Conservation (phyloP, 305 asterid species). For the Fraxinus xanthoxyloides region DNA sequence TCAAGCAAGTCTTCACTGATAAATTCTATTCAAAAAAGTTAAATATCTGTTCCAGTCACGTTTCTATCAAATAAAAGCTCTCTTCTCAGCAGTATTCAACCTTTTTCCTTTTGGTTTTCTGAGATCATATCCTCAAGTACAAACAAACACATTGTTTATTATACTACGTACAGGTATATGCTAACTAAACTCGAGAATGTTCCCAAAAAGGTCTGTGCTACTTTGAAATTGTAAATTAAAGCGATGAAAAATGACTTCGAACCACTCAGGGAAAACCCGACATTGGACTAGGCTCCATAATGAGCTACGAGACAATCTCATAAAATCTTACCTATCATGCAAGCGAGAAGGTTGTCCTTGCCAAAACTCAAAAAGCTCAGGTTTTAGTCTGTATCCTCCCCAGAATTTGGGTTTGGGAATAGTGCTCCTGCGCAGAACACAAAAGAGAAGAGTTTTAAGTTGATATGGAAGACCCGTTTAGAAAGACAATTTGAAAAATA, state of each 20-base stretch:
- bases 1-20: neutral
- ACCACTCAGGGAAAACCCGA: neutral
- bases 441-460: constrained; percentile 1
- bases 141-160: neutral
- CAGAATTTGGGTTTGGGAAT: constrained; percentile 83
- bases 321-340: constrained; percentile 65
- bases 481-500: constrained; percentile 1
- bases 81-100: neutral
- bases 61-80: neutral
- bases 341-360: constrained; percentile 93
- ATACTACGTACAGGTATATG: neutral
- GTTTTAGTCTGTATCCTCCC: constrained; percentile 93
- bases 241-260: neutral
- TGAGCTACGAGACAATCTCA: neutral
- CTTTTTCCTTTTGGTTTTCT: neutral
- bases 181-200: neutral
- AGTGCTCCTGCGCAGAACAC: constrained; percentile 43
- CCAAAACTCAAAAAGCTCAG: constrained; percentile 89
- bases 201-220: neutral
- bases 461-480: constrained; percentile 7
- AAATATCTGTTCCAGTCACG: neutral
- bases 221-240: neutral
- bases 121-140: neutral
- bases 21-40: neutral
- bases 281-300: constrained; percentile 14